Evolutionary conservation across 345 rosid species (phyloP).

Genomic region (Aethionema arabicum): DNA sequence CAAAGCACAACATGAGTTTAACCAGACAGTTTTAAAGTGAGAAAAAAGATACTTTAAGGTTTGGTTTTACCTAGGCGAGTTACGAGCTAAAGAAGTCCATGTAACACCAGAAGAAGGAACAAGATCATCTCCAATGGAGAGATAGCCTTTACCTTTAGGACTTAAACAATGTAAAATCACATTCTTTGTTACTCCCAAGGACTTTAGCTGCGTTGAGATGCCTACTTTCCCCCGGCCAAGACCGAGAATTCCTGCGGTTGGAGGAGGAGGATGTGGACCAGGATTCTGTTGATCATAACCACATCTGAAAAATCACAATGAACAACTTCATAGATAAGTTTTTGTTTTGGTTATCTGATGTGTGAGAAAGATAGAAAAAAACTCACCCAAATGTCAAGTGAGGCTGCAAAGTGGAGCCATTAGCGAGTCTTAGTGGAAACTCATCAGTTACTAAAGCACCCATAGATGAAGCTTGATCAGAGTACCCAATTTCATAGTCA

Average conservation of each 20-base stretch:
- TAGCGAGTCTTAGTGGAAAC: slow-evolving; percentile 49
- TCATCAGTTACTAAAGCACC: slow-evolving; percentile 73
- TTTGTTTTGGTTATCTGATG: not conserved
- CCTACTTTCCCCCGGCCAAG: slow-evolving; percentile 73
- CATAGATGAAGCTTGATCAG: slow-evolving; percentile 71
- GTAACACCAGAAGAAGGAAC: slow-evolving; percentile 58
- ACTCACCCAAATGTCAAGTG: slow-evolving; percentile 74
- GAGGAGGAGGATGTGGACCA: slow-evolving; percentile 53
- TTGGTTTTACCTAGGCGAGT: slow-evolving; percentile 45
- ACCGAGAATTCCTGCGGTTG: slow-evolving; percentile 77
- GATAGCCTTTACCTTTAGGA: slow-evolving; percentile 69
- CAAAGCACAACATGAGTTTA: not conserved
- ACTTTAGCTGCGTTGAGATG: slow-evolving; percentile 60
- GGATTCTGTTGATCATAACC: slow-evolving; percentile 67
- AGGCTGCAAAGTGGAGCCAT: slow-evolving; percentile 52
- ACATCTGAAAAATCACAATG: slow-evolving; percentile 50
- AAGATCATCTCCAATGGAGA: slow-evolving; percentile 69
- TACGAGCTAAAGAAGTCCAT: slow-evolving; percentile 59
- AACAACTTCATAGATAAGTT: not conserved
- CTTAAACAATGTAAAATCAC: slow-evolving; percentile 84
- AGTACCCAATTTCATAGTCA: slow-evolving; percentile 71
- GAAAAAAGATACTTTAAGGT: slow-evolving; percentile 2
- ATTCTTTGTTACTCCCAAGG: slow-evolving; percentile 47
- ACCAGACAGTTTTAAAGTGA: not conserved
- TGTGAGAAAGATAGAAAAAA: not conserved